Base-by-base conservation (phyloP, 225 moss, liverwort and hornwort genomes). In the Antitrichia curtipendula region DNA sequence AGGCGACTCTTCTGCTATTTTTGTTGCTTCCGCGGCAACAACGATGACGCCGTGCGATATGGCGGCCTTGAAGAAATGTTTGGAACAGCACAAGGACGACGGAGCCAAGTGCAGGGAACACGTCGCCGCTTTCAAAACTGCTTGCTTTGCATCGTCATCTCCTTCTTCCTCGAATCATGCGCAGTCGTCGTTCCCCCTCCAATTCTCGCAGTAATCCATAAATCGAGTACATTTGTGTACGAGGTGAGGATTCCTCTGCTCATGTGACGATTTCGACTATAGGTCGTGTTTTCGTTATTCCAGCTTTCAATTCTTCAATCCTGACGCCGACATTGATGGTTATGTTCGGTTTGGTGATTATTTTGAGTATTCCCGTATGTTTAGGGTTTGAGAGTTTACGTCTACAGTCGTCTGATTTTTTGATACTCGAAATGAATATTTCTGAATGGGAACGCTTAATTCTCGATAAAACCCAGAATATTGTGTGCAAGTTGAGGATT, bases 81-180 rank as follows among this genome's bases (percentile, higher is more conserved):
- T 94, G 91, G 88, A 94, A 71, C 93, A 91, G 84, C 89, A 90
- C 52, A 76, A 92, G 47, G 89, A 91, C 32, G 86, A 93, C 77
- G 91, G 85, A 17, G 89, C 80, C 43, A 86, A 91, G 68, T 94
- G 96, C 93, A 87, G 77, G 83, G 43, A 84, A n/a, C 90, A 88
- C 28, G 57, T 95, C 64, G 81, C 77, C 28, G 91, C 85, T 49
- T 93, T 93, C 41, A 72, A 86, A 57, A 54, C 50, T 65, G 80
- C 87, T 64, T 91, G 93, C 82, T 90, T 84, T 68, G 49, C 85
- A 9, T 85, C 80, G 20, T 24, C 77, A 25, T 41, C 64, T 25
- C 29, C 78, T 81, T 78, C 84, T 45, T 68, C 85, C 73, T 23
- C 40, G 71, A 45, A 28, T 66, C 31, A 52, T 21, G 38, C 72